Base-by-base conservation (phyloP, 164 flowering plant species). In the Nymphaea thermarum region DNA sequence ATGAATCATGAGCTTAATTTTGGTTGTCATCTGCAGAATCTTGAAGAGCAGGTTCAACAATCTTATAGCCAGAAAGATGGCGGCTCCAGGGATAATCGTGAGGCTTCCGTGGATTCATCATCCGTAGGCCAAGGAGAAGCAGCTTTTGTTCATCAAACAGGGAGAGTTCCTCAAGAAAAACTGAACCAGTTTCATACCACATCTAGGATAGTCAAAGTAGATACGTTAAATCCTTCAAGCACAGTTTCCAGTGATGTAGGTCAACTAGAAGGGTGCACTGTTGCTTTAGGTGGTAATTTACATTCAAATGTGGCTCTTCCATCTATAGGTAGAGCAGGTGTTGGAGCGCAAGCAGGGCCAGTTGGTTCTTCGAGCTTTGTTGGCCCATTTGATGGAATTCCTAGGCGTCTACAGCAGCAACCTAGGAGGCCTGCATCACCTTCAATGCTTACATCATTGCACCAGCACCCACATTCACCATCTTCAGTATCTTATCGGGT, bases 41-140 rank as follows among this genome's bases (percentile, higher is more conserved):
- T 71, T 72, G 85, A 80, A 44, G 79, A 68, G 62, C 74, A 25
- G 36, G 36, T 25, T 25, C 36, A 6, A 47, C 84, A 75, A 68
- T 64, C 82, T 53, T 77, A 57, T 55, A 73, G 70, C 42, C 43
- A 70, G 62, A 75, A 65, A 66, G 82, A 73, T 60, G 61, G 72
- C 65, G 82, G 76, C 44, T 71, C 86, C 47, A 82, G 76, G 65
- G 60, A 75, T 71, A 81, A 80, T 60, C 77, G 79, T 72, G 93
- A 85, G 74, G 67, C 74, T 59, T 78, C 85, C 10, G 55, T 75
- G 43, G 90, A 84, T 66, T 82, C 86, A 43, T 44, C 70, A 18
- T 72, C 83, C 4, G 82, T 70, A 72, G 81, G 81, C 44, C 77
- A 72, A 65, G 67, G 16, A 10, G 64, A 62, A 62, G 36, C 74